Conservation (phyloP, 1,284 basidiomycete genomes). For the Mycena citricolor region DNA sequence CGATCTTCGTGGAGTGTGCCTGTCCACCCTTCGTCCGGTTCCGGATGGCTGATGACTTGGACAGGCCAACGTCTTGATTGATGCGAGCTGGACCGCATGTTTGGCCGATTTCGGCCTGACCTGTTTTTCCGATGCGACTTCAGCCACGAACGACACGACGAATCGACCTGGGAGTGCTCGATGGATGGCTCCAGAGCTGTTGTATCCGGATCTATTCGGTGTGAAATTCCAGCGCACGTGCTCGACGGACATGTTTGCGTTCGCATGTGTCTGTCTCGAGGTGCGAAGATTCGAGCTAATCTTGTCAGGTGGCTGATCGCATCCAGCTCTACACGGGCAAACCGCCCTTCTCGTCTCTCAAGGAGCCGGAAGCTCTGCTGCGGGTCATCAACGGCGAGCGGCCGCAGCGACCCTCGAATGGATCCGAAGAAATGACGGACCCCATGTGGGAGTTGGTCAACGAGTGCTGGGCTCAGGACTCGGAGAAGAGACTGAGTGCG, state of each 20-base stretch:
- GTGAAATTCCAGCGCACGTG: conserved; percentile 11
- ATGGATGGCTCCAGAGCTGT: conserved; percentile 28
- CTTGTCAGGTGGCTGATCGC: neutral
- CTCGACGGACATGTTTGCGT: conserved; percentile 31
- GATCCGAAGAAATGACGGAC: neutral
- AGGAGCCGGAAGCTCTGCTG: conserved; percentile 8
- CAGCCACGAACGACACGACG: conserved; percentile 14
- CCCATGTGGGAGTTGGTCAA: conserved; percentile 3
- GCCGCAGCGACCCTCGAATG: conserved; percentile 4
- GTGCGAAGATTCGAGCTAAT: conserved; percentile 11
- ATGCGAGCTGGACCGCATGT: conserved; percentile 27
- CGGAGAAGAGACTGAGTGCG: neutral
- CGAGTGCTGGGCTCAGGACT: conserved; percentile 10
- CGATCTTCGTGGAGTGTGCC: conserved; percentile 38
- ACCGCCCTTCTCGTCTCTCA: conserved; percentile 11
- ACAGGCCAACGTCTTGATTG: conserved; percentile 37
- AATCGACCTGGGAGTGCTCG: conserved; percentile 20
- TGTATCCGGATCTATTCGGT: conserved; percentile 18
- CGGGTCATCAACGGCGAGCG: conserved; percentile 10
- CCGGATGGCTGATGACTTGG: neutral
- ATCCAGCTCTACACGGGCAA: conserved; percentile 14
- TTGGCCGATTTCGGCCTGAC: conserved; percentile 34
- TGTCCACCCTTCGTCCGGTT: neutral
- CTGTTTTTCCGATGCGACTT: conserved; percentile 17
- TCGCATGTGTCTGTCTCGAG: conserved; percentile 30